Base-by-base conservation (phyloP, 192 early-diverging fungal species). In the Rhizoclosmatium sp. region DNA sequence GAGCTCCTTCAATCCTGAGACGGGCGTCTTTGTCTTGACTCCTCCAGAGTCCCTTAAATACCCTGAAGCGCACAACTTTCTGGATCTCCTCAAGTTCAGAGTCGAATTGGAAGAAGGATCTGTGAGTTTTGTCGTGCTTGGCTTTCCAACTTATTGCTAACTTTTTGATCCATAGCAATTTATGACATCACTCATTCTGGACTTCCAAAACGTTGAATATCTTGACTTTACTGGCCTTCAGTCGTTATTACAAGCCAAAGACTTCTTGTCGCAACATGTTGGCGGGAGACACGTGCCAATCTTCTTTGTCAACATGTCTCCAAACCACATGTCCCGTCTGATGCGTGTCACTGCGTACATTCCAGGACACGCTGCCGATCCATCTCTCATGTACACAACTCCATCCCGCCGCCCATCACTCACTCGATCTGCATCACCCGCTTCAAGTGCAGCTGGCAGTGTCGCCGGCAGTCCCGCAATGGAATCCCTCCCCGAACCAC, bases 191-290 rank as follows among this genome's bases (percentile, higher is more conserved):
- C 51, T 54, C 16, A 65, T 65, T 65, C 62, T 65, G 10, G 62
- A 65, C 41, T 65, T 7, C 62, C 21, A 23, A 40, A 5, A 23
- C 41, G 62, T 65, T 5, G 62, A 65, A 65, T 65, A 65, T 41
- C 12, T 65, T 5, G 62, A 65, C 62, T 65, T 16, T 41, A 65
- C 62, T 16, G 62, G 62, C 12, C 23, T 65, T 23, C 62, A 65
- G 21, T 16, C 62, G 21, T 21, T 65, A 0, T 21, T 65, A 0
- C 10, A 5, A 40, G 21, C 23, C 23, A 65, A 65, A 1, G 62
- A 65, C 12, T 21, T 65, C 21, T 41, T 65, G 62, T 10, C 23
- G 21, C 10, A 65, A 16, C 23, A 40, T 1, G 21, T 10, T 5
- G 62, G 62, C 23, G 5, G 5, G 9, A 31, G 31, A 31, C 51